Evolutionary conservation across 495 filamentous ascomycete genomes (phyloP).

Genomic region (Tetracladium marchalianum): DNA sequence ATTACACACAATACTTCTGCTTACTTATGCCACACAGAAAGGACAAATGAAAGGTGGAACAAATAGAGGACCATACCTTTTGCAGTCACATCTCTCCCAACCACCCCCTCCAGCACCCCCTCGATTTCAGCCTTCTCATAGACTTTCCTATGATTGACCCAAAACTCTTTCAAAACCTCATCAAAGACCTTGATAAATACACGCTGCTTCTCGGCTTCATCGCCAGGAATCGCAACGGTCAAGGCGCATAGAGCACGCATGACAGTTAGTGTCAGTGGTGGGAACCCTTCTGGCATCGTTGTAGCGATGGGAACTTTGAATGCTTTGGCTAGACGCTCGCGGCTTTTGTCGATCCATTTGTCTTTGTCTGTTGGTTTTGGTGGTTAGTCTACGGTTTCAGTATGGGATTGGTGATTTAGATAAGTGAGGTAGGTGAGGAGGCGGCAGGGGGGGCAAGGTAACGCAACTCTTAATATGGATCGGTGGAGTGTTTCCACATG

Average conservation of each 20-base stretch:
- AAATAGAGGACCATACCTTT: constrained; percentile 18
- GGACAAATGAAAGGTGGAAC: neutral
- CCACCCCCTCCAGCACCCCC: constrained; percentile 33
- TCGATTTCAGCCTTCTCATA: constrained; percentile 37
- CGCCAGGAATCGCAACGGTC: constrained; percentile 26
- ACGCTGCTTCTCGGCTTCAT: constrained; percentile 34
- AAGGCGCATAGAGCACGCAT: constrained; percentile 38
- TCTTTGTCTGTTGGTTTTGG: constrained; percentile 48
- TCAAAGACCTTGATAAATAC: constrained; percentile 35
- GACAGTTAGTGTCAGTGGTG: constrained; percentile 41
- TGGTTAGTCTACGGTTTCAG: neutral
- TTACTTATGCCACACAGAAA: neutral
- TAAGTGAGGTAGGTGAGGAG: neutral
- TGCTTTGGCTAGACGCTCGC: constrained; percentile 46
- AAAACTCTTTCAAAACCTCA: constrained; percentile 32
- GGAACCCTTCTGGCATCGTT: constrained; percentile 46
- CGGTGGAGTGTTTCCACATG: constrained; percentile 51
- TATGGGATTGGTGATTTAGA: neutral
- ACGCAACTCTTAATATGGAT: constrained; percentile 56
- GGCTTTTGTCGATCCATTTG: constrained; percentile 50
- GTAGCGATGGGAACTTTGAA: constrained; percentile 51
- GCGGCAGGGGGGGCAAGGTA: neutral
- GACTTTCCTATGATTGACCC: constrained; percentile 41
- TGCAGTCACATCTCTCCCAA: constrained; percentile 39
- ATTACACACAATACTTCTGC: no score